Base-by-base conservation (phyloP, 139 green algal genomes). In the Bryopsis sp. region DNA sequence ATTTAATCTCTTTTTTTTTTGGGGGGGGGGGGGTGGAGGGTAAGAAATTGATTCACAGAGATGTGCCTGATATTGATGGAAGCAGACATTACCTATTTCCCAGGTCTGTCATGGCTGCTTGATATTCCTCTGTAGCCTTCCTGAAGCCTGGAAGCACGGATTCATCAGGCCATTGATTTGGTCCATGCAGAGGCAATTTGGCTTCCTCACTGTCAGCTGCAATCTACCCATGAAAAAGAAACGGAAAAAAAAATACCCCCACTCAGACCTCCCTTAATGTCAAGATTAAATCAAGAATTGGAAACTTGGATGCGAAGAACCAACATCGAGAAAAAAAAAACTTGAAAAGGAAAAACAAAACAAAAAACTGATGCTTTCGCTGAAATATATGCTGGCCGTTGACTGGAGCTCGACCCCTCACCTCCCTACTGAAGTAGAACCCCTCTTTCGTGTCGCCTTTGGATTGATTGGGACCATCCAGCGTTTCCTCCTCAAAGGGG, bases 401-500 rank as follows among this genome's bases (percentile, higher is more conserved):
- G n/a, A n/a, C n/a, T n/a, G n/a, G n/a, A n/a, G n/a, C n/a, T n/a
- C n/a, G n/a, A n/a, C n/a, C n/a, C n/a, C n/a, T n/a, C n/a, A 90
- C 69, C 39, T 90, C 78, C 26, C 83, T 57, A 0, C 87, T 83
- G 72, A 89, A 92, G 75, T 94, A 92, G 48, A 88, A 82, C n/a
- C 90, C 88, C 72, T 97, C 92, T 62, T 98, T 96, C 35, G 84
- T 95, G 72, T 98, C 92, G 0, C 3, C 15, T 22, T 28, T 64
- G 31, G 15, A 74, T 66, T 88, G 83, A 0, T 59, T 57, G 0
- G 35, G 39, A 2, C 85, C 81, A 57, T 97, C 91, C 33, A 98
- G 79, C 24, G 84, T 96, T 72, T 98, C 90, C 59, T 94, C 86
- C 37, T 79, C 61, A 50, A 86, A 79, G 0, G 87, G 78, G 0